phyloP scores from a whole-genome alignment of 1,139 yeast genomes.

The Diutina catenulata region DNA sequence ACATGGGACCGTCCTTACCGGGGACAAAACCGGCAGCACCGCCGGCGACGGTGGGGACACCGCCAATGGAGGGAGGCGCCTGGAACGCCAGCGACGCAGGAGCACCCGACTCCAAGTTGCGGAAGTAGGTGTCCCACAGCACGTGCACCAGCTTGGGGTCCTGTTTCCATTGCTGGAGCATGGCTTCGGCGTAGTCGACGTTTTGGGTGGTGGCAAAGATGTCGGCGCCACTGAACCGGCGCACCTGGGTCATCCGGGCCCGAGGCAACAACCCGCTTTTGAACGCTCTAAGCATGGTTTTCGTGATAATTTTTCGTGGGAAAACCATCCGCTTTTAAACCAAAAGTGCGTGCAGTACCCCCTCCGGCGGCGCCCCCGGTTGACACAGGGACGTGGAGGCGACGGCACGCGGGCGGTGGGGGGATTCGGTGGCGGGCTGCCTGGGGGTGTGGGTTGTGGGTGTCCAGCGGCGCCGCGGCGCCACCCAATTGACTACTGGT shows the following conservation, averaged over 20 bases:
- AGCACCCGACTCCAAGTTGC: conserved; percentile 67
- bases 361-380: too few species aligned
- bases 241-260: conserved; percentile 12
- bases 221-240: conserved; percentile 33
- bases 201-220: conserved; percentile 74
- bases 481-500: too few species aligned
- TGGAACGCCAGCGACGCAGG: conserved; percentile 62
- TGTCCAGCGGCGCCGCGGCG: too few species aligned
- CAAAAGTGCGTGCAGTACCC: too few species aligned
- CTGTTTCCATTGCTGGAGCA: conserved; percentile 89
- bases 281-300: conserved; percentile 33
- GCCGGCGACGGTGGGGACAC: conserved; percentile 67
- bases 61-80: conserved; percentile 88
- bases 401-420: too few species aligned
- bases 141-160: conserved; percentile 89
- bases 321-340: conserved; percentile 1
- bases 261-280: conserved; percentile 27
- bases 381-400: too few species aligned
- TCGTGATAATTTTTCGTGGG: background rate
- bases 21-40: conserved; percentile 48
- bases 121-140: conserved; percentile 95
- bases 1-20: conserved; percentile 22
- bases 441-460: too few species aligned
- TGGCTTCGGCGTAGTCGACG: conserved; percentile 91
- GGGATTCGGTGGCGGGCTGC: too few species aligned